Evolutionary conservation across 352 stramenopile genomes (phyloP), one percentile per base, ranked within the genome.

Genomic region (Phytopythium montanum): DNA sequence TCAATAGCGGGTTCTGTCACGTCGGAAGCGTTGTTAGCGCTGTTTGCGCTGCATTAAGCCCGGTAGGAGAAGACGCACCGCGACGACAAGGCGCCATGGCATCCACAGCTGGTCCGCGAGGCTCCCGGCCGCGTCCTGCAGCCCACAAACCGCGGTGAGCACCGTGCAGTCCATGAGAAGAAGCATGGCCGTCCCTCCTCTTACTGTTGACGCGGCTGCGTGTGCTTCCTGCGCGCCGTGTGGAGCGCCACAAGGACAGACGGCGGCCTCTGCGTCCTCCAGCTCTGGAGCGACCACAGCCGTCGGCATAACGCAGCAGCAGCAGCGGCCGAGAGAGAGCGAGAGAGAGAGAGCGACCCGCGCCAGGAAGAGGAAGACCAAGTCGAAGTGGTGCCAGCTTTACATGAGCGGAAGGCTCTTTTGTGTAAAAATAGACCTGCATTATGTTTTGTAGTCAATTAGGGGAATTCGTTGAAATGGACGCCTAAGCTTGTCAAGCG

Each of bases 91-190:
- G 3, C 79, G 77, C 64, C 68, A 93, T 21, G 84, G 84, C 57
- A 87, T 71, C 84, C 84, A 93, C 49, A 93, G 59, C 68, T 93
- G 76, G 49, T 79, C 57, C 29, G 78, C 82, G 18, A 92, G 61
- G 14, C 75, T 81, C 26, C 55, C 31, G n/a, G 50, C 33, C 2
- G 59, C 42, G 16, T 45, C 45, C 56, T 61, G 44, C 7, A 21
- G 29, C 21, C 28, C 9, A 16, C 41, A 36, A 0, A 31, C 19
- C 8, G 16, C 23, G n/a, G 33, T 56, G 13, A 56, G 23, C n/a
- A 19, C n/a, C 21, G 5, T 36, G 16, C 9, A 39, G 3, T 1
- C 33, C 33, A 38, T 12, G 33, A 38, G 33, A 12, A 38, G 33
- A 38, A 8, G 4, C 0, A 41, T 19, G 16, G 16, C 53, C 23